Conservation (phyloP, 768 basidiomycete species). For the Dacryopinax spathularia region DNA sequence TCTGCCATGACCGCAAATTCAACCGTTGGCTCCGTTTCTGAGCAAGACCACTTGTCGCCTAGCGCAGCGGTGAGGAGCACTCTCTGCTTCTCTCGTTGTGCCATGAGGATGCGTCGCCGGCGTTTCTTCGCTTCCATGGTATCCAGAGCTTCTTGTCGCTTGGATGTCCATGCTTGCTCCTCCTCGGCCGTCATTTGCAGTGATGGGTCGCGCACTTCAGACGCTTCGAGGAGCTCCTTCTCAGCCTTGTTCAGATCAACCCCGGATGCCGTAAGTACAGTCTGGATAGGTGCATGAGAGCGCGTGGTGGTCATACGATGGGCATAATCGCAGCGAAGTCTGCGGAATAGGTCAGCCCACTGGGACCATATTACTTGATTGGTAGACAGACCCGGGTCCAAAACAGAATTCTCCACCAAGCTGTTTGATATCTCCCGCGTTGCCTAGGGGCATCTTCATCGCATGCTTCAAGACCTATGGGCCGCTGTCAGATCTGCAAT, state of each 20-base stretch:
- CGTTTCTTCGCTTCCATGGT: conserved; percentile 24
- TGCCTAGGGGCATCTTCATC: conserved; percentile 49
- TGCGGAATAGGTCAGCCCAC: conserved; percentile 16
- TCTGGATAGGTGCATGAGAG: conserved; percentile 57
- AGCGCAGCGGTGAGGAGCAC: neutral
- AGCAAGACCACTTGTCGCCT: neutral
- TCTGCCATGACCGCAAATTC: neutral
- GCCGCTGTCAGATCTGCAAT: too few relatives aligned
- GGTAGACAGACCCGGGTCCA: conserved; percentile 38
- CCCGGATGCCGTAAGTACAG: conserved; percentile 53
- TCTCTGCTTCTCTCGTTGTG: neutral
- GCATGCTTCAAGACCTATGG: conserved; percentile 17
- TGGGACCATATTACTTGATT: conserved; percentile 4
- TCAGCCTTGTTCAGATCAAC: conserved; percentile 20
- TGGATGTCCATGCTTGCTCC: conserved; percentile 28
- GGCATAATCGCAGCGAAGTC: conserved; percentile 54
- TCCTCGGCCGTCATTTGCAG: conserved; percentile 12
- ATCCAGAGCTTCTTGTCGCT: conserved; percentile 25
- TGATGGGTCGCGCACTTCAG: conserved; percentile 19
- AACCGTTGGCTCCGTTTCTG: neutral
- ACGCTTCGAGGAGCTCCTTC: conserved; percentile 17
- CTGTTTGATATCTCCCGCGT: conserved; percentile 66
- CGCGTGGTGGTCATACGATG: conserved; percentile 73
- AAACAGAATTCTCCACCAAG: conserved; percentile 83
- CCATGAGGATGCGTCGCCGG: conserved; percentile 16